Percentiles rank a stretch among this genome's conserved stretches.
Evolutionary conservation across 495 filamentous ascomycete genomes (phyloP).

Genomic region (Astrocystis sublimbata): DNA sequence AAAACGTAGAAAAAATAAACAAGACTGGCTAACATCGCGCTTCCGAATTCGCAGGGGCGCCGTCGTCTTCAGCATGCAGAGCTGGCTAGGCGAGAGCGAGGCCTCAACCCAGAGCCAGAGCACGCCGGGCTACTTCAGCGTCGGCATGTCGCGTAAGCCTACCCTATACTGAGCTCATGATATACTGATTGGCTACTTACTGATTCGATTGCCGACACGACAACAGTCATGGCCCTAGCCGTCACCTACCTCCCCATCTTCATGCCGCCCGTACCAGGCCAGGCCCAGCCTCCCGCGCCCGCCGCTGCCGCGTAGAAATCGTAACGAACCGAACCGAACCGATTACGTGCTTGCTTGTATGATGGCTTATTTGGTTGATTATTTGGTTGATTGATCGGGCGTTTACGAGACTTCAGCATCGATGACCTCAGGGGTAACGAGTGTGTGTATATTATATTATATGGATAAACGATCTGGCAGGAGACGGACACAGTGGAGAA

Average conservation of each 20-base stretch:
- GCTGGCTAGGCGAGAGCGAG: constrained; percentile 81
- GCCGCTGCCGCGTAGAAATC: constrained; percentile 17
- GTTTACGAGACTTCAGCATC: no score
- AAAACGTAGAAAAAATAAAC: no score
- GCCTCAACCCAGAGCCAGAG: constrained; percentile 62
- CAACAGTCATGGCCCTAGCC: constrained; percentile 73
- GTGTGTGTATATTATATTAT: no score
- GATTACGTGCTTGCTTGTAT: not conserved
- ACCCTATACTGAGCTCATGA: no score
- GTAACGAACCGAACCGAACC: not conserved
- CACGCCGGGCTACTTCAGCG: constrained; percentile 81
- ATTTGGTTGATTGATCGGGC: no score
- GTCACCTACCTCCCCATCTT: constrained; percentile 87
- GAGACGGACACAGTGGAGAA: no score
- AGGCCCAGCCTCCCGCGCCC: constrained; percentile 16
- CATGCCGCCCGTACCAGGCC: constrained; percentile 58
- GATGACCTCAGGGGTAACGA: no score
- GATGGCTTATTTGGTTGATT: no score
- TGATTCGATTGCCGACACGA: constrained; percentile 16
- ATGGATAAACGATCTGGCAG: no score
- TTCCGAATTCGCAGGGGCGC: constrained; percentile 71
- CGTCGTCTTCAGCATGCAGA: constrained; percentile 80
- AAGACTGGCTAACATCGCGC: constrained; percentile 9
- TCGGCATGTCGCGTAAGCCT: constrained; percentile 81
- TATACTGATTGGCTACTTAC: not conserved